These are phyloP conservation scores for Backusella morwellensis DNA, from an alignment of 192 early-diverging fungal genomes.

Conservation along the genomic window DNA sequence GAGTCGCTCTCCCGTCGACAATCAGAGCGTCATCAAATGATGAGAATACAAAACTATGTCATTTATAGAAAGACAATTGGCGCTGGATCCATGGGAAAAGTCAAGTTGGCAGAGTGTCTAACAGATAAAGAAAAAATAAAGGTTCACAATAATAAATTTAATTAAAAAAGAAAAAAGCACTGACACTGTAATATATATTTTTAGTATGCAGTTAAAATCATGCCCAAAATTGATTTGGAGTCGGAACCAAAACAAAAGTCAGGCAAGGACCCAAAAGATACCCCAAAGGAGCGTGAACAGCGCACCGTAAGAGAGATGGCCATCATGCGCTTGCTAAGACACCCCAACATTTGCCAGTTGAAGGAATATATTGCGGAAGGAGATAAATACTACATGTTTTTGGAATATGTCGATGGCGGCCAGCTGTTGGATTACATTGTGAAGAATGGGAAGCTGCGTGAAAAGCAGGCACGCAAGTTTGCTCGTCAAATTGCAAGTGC, in stretches of 20 bases:
- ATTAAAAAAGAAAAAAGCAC: neutral
- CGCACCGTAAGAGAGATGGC: constrained; percentile 68
- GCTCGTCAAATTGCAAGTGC: constrained; percentile 77
- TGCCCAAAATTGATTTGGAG: constrained; percentile 35
- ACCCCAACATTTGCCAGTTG: constrained; percentile 81
- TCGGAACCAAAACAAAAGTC: neutral
- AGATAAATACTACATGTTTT: constrained; percentile 73
- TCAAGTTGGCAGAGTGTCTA: constrained; percentile 33
- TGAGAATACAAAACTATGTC: constrained; percentile 32
- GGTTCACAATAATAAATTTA: neutral
- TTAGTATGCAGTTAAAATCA: constrained; percentile 68
- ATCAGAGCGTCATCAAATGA: constrained; percentile 20
- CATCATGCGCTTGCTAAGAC: constrained; percentile 75
- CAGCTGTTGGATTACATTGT: constrained; percentile 86
- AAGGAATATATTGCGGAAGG: constrained; percentile 68
- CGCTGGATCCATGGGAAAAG: constrained; percentile 37
- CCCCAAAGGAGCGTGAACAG: constrained; percentile 44
- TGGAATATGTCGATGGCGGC: constrained; percentile 80
- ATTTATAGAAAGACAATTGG: constrained; percentile 34
- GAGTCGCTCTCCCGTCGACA: neutral
- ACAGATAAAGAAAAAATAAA: constrained; percentile 26
- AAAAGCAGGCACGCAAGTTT: constrained; percentile 75
- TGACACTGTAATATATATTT: neutral
- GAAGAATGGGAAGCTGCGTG: constrained; percentile 73
- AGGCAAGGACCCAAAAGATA: constrained; percentile 36